A percentile compares a stretch with the other conserved stretches of the same genome.
Conservation (phyloP, 78 protist species). For the Neovahlkampfia damariscottae region DNA sequence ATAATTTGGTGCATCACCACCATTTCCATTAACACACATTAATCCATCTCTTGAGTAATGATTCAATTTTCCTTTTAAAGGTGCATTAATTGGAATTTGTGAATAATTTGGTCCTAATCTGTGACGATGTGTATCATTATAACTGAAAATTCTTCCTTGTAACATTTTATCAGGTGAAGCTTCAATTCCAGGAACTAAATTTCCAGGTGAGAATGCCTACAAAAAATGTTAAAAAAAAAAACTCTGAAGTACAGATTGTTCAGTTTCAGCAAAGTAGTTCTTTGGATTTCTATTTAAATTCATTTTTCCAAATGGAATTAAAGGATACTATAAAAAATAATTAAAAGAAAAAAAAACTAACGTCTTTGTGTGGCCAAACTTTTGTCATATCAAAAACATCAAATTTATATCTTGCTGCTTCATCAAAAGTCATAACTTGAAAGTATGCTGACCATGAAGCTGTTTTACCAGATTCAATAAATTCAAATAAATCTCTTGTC, state of each 20-base stretch:
- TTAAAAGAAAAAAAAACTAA: too few species aligned
- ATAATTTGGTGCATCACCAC: background rate
- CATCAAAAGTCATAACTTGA: conserved; percentile 59
- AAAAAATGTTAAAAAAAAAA: too few species aligned
- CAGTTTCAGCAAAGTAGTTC: conserved; percentile 69
- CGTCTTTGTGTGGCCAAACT: conserved; percentile 61
- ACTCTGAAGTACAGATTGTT: too few species aligned
- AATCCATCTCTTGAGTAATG: background rate
- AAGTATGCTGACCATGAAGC: conserved; percentile 50
- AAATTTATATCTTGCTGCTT: conserved; percentile 36
- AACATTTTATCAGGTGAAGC: conserved; percentile 51
- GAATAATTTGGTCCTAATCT: conserved; percentile 59
- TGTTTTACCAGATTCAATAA: conserved; percentile 52
- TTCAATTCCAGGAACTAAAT: conserved; percentile 71
- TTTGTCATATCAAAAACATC: conserved; percentile 69
- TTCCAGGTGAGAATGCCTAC: conserved; percentile 71
- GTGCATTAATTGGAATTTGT: conserved; percentile 50
- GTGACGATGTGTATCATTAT: conserved; percentile 72
- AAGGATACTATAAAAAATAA: too few species aligned
- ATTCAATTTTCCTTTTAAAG: background rate
- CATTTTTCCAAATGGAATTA: conserved; percentile 54
- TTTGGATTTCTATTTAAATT: conserved; percentile 70
- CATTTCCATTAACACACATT: background rate
- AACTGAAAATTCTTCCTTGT: conserved; percentile 64
- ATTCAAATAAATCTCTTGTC: conserved; percentile 52